Base-by-base conservation (phyloP, 2,329 filamentous ascomycete species). In the Paraconiothyrium sp. region DNA sequence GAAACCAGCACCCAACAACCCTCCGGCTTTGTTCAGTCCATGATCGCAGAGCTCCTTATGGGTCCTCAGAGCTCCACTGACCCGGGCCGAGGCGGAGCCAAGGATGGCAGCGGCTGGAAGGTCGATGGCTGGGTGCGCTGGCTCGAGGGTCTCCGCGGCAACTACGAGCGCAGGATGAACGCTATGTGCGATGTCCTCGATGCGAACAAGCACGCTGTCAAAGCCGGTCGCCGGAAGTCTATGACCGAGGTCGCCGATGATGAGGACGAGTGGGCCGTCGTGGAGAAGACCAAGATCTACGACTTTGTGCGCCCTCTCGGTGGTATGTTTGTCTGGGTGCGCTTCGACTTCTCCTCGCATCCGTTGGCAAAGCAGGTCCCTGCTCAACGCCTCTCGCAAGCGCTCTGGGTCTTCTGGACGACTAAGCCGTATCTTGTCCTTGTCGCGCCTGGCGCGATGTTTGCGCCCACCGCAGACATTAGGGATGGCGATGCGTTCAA, bases 291-390 rank as follows among this genome's bases (percentile, higher is more conserved):
- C 0, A 84, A 85, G 62, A 85, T 97, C 67, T 92, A 90, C 77
- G 87, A 89, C 49, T 97, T 96, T 74, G 80, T 86, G 68, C 93
- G 91, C 85, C 93, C 94, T 0, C 87, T 91, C 32, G 94, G 90
- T 39, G 94, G 94, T 73, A 97, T 97, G 93, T 97, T 97, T 77
- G 79, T 96, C 59, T 97, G 94, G 94, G 72, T 97, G 3, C 85
- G 87, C 59, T 80, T 95, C 63, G 84, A 88, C 74, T 90, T 93
- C 69, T 86, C 90, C 58, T 82, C 83, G 1, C 93, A 97, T 73
- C 92, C 92, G 13, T 84, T 97, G 14, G 89, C 83, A 75, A 76
- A 78, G 30, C 75, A 81, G 46, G 77, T 86, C 41, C 80, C 91
- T 22, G 80, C 85, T 54, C 83, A 85, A 10, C 81, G 83, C 27